Evolutionary conservation across 139 green algal species (phyloP).

Genomic region (Coelastrella sp.): DNA sequence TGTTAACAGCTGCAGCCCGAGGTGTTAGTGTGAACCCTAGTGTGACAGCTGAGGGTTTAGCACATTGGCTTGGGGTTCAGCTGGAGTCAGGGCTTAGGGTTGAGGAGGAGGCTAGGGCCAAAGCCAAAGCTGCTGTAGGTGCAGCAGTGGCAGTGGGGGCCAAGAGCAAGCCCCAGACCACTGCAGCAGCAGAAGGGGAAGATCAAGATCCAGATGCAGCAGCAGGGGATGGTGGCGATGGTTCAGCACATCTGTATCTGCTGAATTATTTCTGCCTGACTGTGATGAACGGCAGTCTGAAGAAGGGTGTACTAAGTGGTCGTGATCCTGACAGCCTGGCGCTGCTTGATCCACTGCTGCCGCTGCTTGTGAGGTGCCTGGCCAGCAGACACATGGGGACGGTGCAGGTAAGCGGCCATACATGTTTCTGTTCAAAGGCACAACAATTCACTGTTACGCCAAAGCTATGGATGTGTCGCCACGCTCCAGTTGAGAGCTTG

Average conservation of each 20-base stretch:
- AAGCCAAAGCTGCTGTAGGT: constrained; percentile 53
- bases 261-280: constrained; percentile 86
- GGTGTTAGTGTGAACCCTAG: constrained; percentile 84
- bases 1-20: constrained; percentile 79
- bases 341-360: constrained; percentile 79
- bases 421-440: too few species aligned
- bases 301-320: constrained; percentile 58
- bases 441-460: too few species aligned
- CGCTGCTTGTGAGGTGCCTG: constrained; percentile 75
- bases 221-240: constrained; percentile 13
- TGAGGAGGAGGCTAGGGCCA: constrained; percentile 59
- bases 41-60: constrained; percentile 65
- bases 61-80: constrained; percentile 71
- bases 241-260: constrained; percentile 80
- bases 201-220: background rate
- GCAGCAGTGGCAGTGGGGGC: background rate
- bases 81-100: constrained; percentile 52
- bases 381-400: constrained; percentile 54
- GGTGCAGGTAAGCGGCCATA: constrained; percentile 36
- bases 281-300: constrained; percentile 72
- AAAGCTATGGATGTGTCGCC: too few species aligned
- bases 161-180: too few species aligned
- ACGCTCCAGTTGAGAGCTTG: too few species aligned
- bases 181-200: background rate
- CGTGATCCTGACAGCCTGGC: constrained; percentile 48